Evolutionary conservation across 2,329 filamentous ascomycete genomes (phyloP).

Genomic region (Pseudocercospora musae): DNA sequence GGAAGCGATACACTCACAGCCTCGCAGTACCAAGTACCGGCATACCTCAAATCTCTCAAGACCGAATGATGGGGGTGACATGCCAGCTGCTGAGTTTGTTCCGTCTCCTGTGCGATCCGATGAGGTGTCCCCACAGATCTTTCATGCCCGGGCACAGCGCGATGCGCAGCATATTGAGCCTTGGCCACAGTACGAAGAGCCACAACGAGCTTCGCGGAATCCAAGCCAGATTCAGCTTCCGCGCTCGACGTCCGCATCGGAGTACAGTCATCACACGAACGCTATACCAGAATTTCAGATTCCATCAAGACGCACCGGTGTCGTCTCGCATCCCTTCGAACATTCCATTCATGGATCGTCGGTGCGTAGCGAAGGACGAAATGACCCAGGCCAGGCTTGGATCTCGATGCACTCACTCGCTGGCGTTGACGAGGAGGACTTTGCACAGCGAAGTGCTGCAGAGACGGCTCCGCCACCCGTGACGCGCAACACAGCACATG

Average conservation of each 20-base stretch:
- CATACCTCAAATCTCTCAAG: background rate
- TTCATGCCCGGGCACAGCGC: background rate
- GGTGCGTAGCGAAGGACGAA: background rate
- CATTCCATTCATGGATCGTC: background rate
- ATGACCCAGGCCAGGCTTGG: background rate
- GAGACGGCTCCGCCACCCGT: background rate
- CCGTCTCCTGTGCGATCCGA: background rate
- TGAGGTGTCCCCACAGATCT: background rate
- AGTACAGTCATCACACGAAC: background rate
- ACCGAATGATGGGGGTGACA: background rate
- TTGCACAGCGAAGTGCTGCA: background rate
- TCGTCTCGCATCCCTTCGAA: background rate
- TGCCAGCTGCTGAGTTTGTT: background rate
- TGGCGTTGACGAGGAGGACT: background rate
- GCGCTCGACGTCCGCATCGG: background rate
- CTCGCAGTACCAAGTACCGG: background rate
- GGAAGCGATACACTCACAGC: background rate
- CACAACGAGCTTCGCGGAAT: background rate
- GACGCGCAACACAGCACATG: slow-evolving; percentile 25
- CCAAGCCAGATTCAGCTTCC: background rate
- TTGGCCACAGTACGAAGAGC: background rate
- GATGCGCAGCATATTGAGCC: background rate
- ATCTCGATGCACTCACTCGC: background rate
- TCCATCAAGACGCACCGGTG: background rate
- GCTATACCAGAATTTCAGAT: background rate